Base-by-base conservation (phyloP, 2,329 filamentous ascomycete genomes). In the Verticillium zaregamsianum region DNA sequence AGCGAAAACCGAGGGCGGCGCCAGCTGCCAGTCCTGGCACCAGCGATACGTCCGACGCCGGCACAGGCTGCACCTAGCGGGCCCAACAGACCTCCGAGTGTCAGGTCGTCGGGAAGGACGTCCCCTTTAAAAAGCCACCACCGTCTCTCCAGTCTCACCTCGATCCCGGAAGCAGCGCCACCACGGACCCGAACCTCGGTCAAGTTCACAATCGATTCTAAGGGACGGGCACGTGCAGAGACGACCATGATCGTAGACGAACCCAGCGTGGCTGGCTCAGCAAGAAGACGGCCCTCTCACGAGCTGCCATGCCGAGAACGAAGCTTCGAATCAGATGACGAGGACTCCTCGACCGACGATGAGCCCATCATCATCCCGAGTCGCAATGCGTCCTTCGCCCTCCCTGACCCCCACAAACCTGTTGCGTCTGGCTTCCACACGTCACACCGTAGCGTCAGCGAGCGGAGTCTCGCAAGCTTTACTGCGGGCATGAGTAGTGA, bases 331-430 rank as follows among this genome's bases (percentile, higher is more conserved):
- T 81, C 80, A 5, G 33, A 37, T 6, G 33, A 37, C 37, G 81
- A 81, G 0, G 81, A 81, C 2, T 87, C 84, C 1, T 87, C 85
- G 0, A 81, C 81, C 4, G 86, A 89, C 64, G 86, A 89, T 60
- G 86, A 89, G 61, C 85, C 84, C 14, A 88, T 89, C 63, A 80
- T 88, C 58, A 85, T 89, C 45, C 86, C 86, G 33, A 88, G 85
- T 69, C 79, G 85, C 54, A 84, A 80, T 63, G 77, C 78, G 4
- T 88, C 86, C 0, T 88, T 87, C 70, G 82, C 80, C 2, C 72
- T 86, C 8, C 84, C 83, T 0, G 82, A 85, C 60, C 82, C 84
- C 0, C 73, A 77, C 33, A 81, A 79, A 64, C 80, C 82, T 3
- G 67, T 73, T 8, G 77, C 77, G 2, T 78, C 80, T 54, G 79